phyloP scores from a whole-genome alignment of 1,139 yeast species.

The Ogataea hybrid region DNA sequence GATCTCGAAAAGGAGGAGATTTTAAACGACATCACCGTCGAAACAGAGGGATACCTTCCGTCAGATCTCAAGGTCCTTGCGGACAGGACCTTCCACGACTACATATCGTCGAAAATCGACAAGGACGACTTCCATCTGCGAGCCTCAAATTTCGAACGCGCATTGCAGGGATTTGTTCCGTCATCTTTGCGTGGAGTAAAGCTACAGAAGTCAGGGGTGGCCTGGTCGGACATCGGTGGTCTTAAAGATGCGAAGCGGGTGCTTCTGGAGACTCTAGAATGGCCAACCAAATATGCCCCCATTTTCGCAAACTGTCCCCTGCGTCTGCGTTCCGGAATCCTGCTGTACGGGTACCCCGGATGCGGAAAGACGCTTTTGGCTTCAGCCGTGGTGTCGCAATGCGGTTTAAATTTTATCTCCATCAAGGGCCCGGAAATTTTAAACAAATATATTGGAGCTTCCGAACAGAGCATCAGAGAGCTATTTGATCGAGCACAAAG shows the following conservation, averaged over 20 bases:
- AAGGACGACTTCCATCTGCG: slow-evolving; percentile 13
- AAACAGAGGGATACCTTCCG: slow-evolving; percentile 89
- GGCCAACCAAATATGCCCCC: slow-evolving; percentile 97
- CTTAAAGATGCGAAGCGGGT: slow-evolving; percentile 71
- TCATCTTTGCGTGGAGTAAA: slow-evolving; percentile 85
- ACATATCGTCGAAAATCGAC: slow-evolving; percentile 40
- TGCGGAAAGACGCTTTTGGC: slow-evolving; percentile 96
- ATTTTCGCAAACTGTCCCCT: slow-evolving; percentile 87
- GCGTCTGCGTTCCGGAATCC: slow-evolving; percentile 82
- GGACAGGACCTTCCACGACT: slow-evolving; percentile 74
- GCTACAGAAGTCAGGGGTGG: slow-evolving; percentile 69
- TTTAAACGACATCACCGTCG: slow-evolving; percentile 64
- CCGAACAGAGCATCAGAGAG: slow-evolving; percentile 92
- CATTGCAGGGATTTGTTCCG: slow-evolving; percentile 69
- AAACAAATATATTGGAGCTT: slow-evolving; percentile 96
- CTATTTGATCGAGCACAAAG: slow-evolving; percentile 92
- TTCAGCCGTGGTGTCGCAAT: slow-evolving; percentile 90
- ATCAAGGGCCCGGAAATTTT: slow-evolving; percentile 96
- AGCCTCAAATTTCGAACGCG: slow-evolving; percentile 45
- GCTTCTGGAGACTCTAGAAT: slow-evolving; percentile 83
- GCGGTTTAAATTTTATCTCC: slow-evolving; percentile 91
- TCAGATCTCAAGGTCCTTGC: slow-evolving; percentile 71
- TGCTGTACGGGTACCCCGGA: slow-evolving; percentile 95
- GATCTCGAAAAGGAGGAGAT: slow-evolving; percentile 47
- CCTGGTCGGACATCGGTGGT: slow-evolving; percentile 93